These are phyloP conservation scores for Trypanosoma mega DNA, from an alignment of 208 protist species.

Conservation along the genomic window DNA sequence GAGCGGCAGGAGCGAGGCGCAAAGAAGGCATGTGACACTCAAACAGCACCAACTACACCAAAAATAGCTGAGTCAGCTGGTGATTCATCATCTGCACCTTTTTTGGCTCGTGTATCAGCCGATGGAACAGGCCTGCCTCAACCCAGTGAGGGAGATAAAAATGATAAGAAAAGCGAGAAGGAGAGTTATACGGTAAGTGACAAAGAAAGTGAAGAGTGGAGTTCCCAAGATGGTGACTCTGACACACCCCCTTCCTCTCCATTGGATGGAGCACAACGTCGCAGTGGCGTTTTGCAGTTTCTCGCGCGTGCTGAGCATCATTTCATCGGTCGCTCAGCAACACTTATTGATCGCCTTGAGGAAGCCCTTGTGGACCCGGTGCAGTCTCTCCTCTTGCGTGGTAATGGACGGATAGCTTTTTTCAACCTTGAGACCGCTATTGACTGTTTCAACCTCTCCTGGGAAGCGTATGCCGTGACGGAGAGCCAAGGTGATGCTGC, in stretches of 20 bases:
- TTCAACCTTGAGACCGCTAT: constrained; percentile 66
- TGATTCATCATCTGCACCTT: no score
- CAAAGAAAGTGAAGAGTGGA: not conserved
- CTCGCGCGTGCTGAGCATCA: constrained; percentile 18
- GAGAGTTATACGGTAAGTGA: no score
- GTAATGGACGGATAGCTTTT: constrained; percentile 28
- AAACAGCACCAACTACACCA: no score
- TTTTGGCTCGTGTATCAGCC: no score
- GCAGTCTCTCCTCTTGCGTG: constrained; percentile 17
- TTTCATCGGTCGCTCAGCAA: constrained; percentile 14
- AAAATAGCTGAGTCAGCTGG: no score
- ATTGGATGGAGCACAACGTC: not conserved
- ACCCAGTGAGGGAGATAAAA: no score
- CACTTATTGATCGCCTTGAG: constrained; percentile 30
- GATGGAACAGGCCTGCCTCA: no score
- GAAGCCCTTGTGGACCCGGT: constrained; percentile 23
- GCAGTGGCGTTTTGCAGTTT: constrained; percentile 3
- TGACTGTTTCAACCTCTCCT: constrained; percentile 69
- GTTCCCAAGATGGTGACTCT: no score
- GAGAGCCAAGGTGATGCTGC: constrained; percentile 19
- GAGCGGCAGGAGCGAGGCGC: not conserved
- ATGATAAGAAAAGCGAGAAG: no score
- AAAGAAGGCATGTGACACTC: not conserved
- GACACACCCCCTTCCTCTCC: not conserved
- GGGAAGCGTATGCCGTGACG: constrained; percentile 50